Evolutionary conservation across 345 rosid species (phyloP).

Genomic region (Abelmoschus esculentus): DNA sequence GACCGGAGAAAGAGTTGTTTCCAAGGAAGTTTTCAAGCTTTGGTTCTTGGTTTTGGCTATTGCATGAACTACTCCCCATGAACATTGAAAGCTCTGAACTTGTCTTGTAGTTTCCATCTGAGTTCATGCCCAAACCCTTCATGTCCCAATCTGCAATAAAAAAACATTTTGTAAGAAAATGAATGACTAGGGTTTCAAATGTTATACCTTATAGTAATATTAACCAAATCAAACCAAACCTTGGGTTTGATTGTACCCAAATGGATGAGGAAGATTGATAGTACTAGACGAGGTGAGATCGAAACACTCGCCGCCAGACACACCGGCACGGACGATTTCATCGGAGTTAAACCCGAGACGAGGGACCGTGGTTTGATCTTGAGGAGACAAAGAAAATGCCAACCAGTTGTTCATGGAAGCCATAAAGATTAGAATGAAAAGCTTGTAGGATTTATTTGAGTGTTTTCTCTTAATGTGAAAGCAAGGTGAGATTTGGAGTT

Average conservation of each 20-base stretch:
- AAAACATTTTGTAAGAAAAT: not conserved
- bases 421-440: not conserved
- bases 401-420: slow-evolving; percentile 64
- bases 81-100: slow-evolving; percentile 25
- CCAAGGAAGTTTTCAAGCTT: slow-evolving; percentile 84
- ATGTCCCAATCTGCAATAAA: slow-evolving; percentile 52
- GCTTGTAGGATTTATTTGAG: too few species aligned
- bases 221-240: slow-evolving; percentile 36
- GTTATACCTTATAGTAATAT: not conserved
- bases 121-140: slow-evolving; percentile 33
- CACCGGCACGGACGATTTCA: slow-evolving; percentile 20
- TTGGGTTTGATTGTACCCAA: slow-evolving; percentile 56
- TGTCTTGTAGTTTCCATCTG: slow-evolving; percentile 18
- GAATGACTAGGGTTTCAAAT: slow-evolving; percentile 1
- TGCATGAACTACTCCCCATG: slow-evolving; percentile 36
- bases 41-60: slow-evolving; percentile 22
- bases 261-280: slow-evolving; percentile 44
- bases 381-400: slow-evolving; percentile 74
- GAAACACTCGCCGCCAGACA: slow-evolving; percentile 33
- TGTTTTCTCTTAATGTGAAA: not conserved
- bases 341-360: slow-evolving; percentile 30
- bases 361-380: slow-evolving; percentile 25
- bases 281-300: slow-evolving; percentile 37
- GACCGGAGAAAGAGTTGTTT: slow-evolving; percentile 33
- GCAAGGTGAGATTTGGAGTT: not conserved